These are phyloP conservation scores for Bacterosira constricta DNA, from an alignment of 108 stramenopile species.

Conservation along the genomic window DNA sequence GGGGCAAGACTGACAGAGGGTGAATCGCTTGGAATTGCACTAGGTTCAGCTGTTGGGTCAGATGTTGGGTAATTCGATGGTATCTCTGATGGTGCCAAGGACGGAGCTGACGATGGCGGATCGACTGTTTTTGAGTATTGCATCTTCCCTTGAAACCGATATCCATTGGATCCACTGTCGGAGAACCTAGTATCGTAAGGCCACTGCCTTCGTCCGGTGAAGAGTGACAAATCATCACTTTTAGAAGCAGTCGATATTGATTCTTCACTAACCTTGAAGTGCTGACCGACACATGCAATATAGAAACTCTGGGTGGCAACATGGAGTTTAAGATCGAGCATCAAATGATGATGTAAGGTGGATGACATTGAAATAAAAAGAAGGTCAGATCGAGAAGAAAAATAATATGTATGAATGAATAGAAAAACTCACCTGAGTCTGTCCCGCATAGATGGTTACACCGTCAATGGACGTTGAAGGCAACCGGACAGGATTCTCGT, in stretches of 20 bases:
- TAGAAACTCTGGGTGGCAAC: too few species aligned
- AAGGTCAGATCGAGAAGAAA: too few species aligned
- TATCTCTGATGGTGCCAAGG: not conserved
- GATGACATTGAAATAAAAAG: too few species aligned
- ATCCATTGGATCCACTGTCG: not conserved
- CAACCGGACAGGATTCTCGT: not conserved
- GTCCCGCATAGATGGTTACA: conserved; percentile 2
- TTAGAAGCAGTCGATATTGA: not conserved
- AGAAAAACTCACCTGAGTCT: too few species aligned
- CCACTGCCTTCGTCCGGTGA: conserved; percentile 7
- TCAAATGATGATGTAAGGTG: too few species aligned
- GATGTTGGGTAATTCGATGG: conserved; percentile 8
- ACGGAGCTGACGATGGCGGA: conserved; percentile 10
- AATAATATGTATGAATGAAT: too few species aligned
- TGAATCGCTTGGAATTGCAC: too few species aligned
- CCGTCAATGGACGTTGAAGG: not conserved
- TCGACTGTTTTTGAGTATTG: conserved; percentile 8
- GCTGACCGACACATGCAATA: conserved; percentile 14
- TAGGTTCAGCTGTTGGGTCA: not conserved
- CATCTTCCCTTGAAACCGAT: conserved; percentile 13
- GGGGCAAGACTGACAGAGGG: too few species aligned
- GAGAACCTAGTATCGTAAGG: not conserved
- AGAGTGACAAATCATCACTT: not conserved
- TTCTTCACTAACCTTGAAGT: conserved; percentile 6
- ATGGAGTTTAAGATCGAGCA: too few species aligned